A percentile compares a stretch with the other conserved stretches of the same genome.
These are phyloP conservation scores for Wallacemonas sp. DNA, from an alignment of 208 protist genomes.

Conservation along the genomic window DNA sequence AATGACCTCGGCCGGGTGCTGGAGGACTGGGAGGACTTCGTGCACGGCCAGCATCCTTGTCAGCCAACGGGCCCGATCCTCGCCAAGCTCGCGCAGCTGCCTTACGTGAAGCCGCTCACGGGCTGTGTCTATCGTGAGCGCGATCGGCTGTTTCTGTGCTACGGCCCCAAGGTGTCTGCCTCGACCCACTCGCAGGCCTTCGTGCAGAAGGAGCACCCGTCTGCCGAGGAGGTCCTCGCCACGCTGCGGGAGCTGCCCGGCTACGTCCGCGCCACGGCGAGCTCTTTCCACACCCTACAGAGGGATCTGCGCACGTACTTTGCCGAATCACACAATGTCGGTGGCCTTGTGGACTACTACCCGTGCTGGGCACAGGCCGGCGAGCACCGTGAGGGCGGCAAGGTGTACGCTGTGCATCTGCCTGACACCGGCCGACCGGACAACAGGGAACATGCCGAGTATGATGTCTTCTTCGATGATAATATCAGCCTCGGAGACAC, in stretches of 20 bases:
- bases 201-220: constrained; percentile 20
- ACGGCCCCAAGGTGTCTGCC: constrained; percentile 57
- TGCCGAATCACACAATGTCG: constrained; percentile 51
- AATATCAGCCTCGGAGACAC: constrained; percentile 87
- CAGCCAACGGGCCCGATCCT: constrained; percentile 56
- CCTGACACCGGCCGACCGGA: not conserved
- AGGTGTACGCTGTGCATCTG: constrained; percentile 69
- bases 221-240: constrained; percentile 15
- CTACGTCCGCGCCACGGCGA: constrained; percentile 40
- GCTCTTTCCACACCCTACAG: constrained; percentile 44
- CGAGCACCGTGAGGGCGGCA: constrained; percentile 73
- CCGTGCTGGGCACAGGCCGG: constrained; percentile 78
- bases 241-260: constrained; percentile 40
- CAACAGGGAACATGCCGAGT: constrained; percentile 22
- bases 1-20: constrained; percentile 72
- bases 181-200: constrained; percentile 22
- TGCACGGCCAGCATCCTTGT: constrained; percentile 64
- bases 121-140: constrained; percentile 65
- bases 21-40: constrained; percentile 76
- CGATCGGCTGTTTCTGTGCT: constrained; percentile 66
- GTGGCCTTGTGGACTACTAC: constrained; percentile 89
- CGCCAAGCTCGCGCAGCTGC: constrained; percentile 26
- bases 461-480: constrained; percentile 89
- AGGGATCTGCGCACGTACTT: constrained; percentile 57
- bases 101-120: constrained; percentile 44